These are phyloP conservation scores for Colletotrichum sp. DNA, from an alignment of 2,329 filamentous ascomycete species.

Conservation along the genomic window DNA sequence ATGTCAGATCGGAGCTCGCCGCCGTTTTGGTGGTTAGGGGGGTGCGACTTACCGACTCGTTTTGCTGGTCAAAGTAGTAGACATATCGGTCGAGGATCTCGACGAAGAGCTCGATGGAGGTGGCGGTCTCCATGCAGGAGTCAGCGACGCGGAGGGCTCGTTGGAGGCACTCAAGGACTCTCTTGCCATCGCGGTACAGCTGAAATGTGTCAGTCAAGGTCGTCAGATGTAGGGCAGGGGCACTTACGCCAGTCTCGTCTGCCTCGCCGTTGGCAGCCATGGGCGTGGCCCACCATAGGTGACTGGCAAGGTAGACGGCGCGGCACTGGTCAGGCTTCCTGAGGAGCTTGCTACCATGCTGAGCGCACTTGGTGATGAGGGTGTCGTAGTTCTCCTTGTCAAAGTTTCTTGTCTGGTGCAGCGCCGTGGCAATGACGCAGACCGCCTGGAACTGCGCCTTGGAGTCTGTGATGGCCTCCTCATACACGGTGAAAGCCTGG, in stretches of 20 bases:
- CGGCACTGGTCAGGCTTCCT: constrained; percentile 98
- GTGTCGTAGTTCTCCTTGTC: constrained; percentile 98
- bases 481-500: constrained; percentile 97
- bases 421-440: constrained; percentile 86
- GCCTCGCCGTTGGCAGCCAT: constrained; percentile 78
- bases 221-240: background rate
- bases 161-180: constrained; percentile 94
- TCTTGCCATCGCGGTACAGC: constrained; percentile 97
- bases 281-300: constrained; percentile 97
- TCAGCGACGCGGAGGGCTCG: constrained; percentile 94
- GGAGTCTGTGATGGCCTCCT: constrained; percentile 94
- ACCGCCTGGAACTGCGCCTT: constrained; percentile 98
- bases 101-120: constrained; percentile 97
- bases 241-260: constrained; percentile 77
- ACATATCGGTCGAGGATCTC: constrained; percentile 98
- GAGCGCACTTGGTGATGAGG: constrained; percentile 94
- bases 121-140: constrained; percentile 97
- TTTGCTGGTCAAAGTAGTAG: constrained; percentile 99
- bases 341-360: constrained; percentile 94
- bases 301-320: constrained; percentile 94
- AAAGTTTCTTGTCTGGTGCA: constrained; percentile 90
- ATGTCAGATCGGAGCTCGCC: background rate
- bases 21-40: background rate
- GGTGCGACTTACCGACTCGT: constrained; percentile 74
- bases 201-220: constrained; percentile 41